Evolutionary conservation across 108 stramenopile genomes (phyloP), one percentile per base, ranked within the genome.

Genomic region (Cyclotella sp.): DNA sequence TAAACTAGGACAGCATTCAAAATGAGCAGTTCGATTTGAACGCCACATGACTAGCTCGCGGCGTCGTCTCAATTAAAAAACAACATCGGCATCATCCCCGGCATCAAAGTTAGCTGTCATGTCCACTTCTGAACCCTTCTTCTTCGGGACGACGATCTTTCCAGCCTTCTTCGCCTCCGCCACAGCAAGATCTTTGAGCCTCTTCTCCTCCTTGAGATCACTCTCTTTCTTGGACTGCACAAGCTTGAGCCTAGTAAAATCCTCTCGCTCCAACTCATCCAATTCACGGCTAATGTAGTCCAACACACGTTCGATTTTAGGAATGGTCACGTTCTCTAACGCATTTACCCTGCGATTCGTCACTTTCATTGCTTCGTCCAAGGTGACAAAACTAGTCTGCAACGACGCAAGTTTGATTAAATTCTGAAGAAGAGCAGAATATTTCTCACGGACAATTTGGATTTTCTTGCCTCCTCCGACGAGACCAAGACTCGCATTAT

Each of bases 271-370:
- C 76, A 99, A 92, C 86, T 99, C 98, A 88, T 99, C 98, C 73
- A 99, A 85, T 68, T 99, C 98, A 69, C 96, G 86, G 54, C 87
- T 90, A 85, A 99, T 99, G 85, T 99, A 99, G 52, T 75, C 79
- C 53, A 99, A 82, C n/a, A 90, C 86, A 9, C 66, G 83, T 81
- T 98, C 92, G 83, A 99, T 99, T 57, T 93, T 95, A 45, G 98
- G 98, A 88, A 99, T 96, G 57, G 98, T 99, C 19, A 99, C 98
- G 85, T 98, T 98, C 82, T 99, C 98, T 82, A 99, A 86, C 19
- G 98, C 98, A 86, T 99, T 99, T 44, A 97, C 97, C 77, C 98
- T 93, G 57, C 98, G 94, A 82, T 99, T 99, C 40, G 97, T 98
- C 12, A 98, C 92, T 85, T 99, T 99, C 84, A 97, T 83, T 11